A percentile compares a stretch with the other conserved stretches of the same genome.
Conservation (phyloP, 495 filamentous ascomycete species). For the Talaromyces liani region DNA sequence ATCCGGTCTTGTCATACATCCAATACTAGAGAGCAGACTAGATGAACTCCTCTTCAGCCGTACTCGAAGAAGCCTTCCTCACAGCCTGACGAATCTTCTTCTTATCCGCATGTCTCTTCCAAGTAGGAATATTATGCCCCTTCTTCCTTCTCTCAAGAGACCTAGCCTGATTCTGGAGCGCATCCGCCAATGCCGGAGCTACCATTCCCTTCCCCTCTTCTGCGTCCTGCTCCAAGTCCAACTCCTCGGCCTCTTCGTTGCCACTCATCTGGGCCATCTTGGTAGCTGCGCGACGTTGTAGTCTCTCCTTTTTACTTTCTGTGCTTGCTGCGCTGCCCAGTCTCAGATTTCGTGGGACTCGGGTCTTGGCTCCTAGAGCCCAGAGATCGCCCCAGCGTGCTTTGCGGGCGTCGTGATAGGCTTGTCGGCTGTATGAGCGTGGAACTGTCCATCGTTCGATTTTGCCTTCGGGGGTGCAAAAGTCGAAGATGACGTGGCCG, state of each 20-base stretch:
- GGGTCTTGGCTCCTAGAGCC: conserved; percentile 90
- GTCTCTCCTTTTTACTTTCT: conserved; percentile 43
- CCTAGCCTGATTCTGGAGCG: conserved; percentile 11
- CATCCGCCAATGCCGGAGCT: conserved; percentile 27
- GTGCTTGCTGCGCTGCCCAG: conserved; percentile 54
- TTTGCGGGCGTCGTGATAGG: conserved; percentile 89
- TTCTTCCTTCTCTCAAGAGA: conserved; percentile 25
- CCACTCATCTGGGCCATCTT: conserved; percentile 20
- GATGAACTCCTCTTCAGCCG: background rate
- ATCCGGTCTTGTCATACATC: too few species aligned
- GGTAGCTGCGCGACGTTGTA: conserved; percentile 27
- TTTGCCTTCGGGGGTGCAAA: conserved; percentile 78
- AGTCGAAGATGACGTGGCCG: conserved; percentile 80
- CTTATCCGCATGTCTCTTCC: conserved; percentile 39
- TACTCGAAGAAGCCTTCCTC: conserved; percentile 22
- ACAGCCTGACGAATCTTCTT: conserved; percentile 33
- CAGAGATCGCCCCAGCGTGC: conserved; percentile 88
- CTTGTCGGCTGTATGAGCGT: conserved; percentile 66
- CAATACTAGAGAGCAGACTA: background rate
- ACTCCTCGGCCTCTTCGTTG: conserved; percentile 15
- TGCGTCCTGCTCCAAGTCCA: conserved; percentile 14
- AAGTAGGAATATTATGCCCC: conserved; percentile 36
- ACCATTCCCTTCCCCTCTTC: conserved; percentile 13
- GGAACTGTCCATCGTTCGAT: conserved; percentile 96
- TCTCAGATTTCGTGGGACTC: conserved; percentile 51